Evolutionary conservation across 164 flowering plant species (phyloP).

Genomic region (Malania oleifera): DNA sequence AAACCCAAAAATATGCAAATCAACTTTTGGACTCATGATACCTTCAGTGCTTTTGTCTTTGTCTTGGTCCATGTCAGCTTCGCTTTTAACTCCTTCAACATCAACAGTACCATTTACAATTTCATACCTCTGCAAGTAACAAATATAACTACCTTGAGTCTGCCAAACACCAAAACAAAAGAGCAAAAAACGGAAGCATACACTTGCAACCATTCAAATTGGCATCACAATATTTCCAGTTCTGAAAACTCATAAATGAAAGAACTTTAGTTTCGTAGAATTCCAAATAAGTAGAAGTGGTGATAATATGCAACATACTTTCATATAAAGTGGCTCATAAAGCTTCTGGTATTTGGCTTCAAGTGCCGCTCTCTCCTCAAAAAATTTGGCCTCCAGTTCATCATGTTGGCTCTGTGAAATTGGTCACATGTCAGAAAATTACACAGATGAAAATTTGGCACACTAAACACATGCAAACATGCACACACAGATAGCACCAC

Average conservation of each 20-base stretch:
- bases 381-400: conserved; percentile 44
- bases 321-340: conserved; percentile 35
- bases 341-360: conserved; percentile 46
- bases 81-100: neutral
- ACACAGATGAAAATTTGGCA: neutral
- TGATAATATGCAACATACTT: conserved; percentile 22
- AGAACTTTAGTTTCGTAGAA: no score
- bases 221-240: no score
- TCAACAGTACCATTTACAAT: conserved; percentile 1
- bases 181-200: no score
- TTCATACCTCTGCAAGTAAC: neutral
- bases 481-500: neutral
- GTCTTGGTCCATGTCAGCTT: neutral
- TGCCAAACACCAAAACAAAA: no score
- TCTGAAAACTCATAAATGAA: no score
- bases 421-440: neutral
- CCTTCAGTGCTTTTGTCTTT: neutral
- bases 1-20: neutral
- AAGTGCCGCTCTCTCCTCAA: conserved; percentile 47
- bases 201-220: no score
- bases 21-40: neutral
- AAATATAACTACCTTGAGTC: neutral
- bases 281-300: no score
- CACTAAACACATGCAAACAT: neutral
- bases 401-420: conserved; percentile 32